A percentile compares a stretch with the other conserved stretches of the same genome.
phyloP scores from a whole-genome alignment of 140 eudicot genomes.

The Senecio squalidus region DNA sequence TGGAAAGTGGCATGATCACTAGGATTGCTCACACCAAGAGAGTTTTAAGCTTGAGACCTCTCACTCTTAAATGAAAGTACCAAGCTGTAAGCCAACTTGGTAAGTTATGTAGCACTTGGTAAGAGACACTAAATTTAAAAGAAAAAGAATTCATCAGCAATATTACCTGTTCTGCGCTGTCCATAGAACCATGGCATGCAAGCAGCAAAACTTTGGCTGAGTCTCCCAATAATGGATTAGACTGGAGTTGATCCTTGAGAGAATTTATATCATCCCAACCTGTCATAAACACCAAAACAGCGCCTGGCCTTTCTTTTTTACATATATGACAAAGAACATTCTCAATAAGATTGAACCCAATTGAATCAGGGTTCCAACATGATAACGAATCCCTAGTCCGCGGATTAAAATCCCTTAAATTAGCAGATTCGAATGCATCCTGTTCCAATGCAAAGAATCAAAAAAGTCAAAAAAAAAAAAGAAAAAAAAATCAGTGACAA shows the following conservation, averaged over 20 bases:
- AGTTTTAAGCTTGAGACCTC: no score
- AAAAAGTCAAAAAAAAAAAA: not conserved
- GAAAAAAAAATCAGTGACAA: not conserved
- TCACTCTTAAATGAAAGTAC: no score
- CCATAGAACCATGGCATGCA: conserved; percentile 99
- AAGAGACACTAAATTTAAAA: no score
- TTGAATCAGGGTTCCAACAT: conserved; percentile 98
- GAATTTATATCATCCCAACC: conserved; percentile 99
- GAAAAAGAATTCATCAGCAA: not conserved
- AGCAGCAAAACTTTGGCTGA: conserved; percentile 78
- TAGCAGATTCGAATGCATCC: conserved; percentile 75
- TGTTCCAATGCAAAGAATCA: conserved; percentile 35
- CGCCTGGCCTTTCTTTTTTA: conserved; percentile 90
- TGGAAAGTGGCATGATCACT: no score
- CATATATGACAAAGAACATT: conserved; percentile 82
- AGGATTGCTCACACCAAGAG: no score
- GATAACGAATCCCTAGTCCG: conserved; percentile 69
- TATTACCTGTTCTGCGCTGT: conserved; percentile 87
- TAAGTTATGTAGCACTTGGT: no score
- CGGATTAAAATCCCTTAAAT: conserved; percentile 57
- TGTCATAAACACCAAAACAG: conserved; percentile 93
- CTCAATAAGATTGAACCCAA: conserved; percentile 94
- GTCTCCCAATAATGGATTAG: conserved; percentile 86
- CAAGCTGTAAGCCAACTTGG: no score
- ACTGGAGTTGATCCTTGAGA: conserved; percentile 85